phyloP scores from a whole-genome alignment of 148 eudicot genomes.

The Vaccinium vitisidaea region DNA sequence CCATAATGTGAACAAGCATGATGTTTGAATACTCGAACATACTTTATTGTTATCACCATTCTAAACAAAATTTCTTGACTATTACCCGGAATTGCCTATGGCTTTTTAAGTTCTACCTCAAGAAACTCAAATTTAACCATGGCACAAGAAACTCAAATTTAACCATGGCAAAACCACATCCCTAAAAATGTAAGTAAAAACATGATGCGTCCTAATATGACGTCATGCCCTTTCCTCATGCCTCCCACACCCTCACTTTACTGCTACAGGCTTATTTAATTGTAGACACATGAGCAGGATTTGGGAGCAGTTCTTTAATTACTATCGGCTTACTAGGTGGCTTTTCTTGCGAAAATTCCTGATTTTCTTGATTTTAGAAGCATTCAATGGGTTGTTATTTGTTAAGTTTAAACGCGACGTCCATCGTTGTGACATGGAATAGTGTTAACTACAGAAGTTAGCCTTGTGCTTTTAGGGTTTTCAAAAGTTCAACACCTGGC shows the following conservation, averaged over 20 bases:
- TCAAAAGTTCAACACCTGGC: not conserved
- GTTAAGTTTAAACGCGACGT: not conserved
- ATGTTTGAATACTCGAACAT: not conserved
- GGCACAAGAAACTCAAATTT: constrained; percentile 2
- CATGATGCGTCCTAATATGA: not conserved
- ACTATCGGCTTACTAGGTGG: not conserved
- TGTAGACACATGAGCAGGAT: not conserved
- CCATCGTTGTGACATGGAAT: not conserved
- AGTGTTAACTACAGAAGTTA: not conserved
- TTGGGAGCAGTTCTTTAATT: not conserved
- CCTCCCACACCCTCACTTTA: not conserved
- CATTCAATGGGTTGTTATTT: not conserved
- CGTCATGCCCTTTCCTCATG: not conserved
- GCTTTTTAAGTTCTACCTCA: not conserved
- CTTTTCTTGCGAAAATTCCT: not conserved
- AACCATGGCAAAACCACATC: not conserved
- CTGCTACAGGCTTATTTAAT: not conserved
- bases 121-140: not conserved
- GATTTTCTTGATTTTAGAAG: not conserved
- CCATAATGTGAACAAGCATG: too few relatives aligned
- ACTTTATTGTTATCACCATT: not conserved
- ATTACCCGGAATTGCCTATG: not conserved
- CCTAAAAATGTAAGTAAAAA: not conserved
- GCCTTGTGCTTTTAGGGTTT: not conserved
- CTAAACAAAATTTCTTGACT: not conserved